Evolutionary conservation across 139 green algal species (phyloP), one percentile per base, ranked within the genome.

Genomic region (Coelastrella sp.): DNA sequence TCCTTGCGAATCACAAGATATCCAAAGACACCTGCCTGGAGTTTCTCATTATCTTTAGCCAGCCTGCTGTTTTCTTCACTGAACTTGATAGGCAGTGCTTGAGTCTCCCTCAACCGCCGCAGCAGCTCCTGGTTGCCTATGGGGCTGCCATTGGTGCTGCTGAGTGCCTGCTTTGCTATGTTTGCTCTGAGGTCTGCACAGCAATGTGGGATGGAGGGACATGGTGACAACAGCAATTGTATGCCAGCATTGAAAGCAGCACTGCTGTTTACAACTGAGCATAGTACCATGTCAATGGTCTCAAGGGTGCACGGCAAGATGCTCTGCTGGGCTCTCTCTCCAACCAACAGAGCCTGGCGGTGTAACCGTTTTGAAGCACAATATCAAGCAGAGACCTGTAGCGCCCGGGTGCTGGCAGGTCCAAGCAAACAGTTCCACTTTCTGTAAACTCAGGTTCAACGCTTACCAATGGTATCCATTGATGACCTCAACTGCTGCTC

Each of bases 61-160:
- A 98, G 89, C 47, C 95, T 91, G 54, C 93, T 91, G 85, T 98
- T 98, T 75, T 98, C 95, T 47, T 95, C 94, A 20, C 80, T 91
- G 80, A 96, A 96, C 17, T 88, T 91, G 2, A 90, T 59, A 60
- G 95, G 90, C 74, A 95, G 91, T 10, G 60, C 54, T 92, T 96
- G 93, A 71, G 93, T 95, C 16, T 94, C 92, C 78, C 88, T 82
- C 13, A 96, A 79, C 81, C 94, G 90, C 80, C 75, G 84, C 88
- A 90, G 86, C 32, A 95, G 75, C 85, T 92, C 85, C 7, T 60
- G 47, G 73, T 85, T 79, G 22, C 71, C 74, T 20, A 68, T 58
- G 68, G 57, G 71, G 73, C 58, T 84, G 73, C 83, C 83, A 32
- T 20, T 68, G 54, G 16, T 68, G 68, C 83, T 88, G 68, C 13